Conservation (phyloP, 202 grass and related monocot species). For the Setaria italica region DNA sequence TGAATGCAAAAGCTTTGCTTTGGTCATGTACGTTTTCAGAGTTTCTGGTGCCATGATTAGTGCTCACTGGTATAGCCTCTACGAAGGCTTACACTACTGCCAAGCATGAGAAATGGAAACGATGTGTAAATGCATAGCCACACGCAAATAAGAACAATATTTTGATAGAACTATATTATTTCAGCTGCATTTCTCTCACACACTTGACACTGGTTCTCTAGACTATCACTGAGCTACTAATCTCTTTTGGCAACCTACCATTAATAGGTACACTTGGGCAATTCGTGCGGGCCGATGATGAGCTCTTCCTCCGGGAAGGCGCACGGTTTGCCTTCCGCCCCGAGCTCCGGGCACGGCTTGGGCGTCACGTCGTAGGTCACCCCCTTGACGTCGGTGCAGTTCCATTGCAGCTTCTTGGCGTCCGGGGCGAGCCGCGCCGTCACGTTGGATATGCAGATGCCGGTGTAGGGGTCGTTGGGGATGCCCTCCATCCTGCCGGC, state of each 20-base stretch:
- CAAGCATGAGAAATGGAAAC: background rate
- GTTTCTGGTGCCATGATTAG: background rate
- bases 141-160: background rate
- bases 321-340: slow-evolving; percentile 46
- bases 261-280: slow-evolving; percentile 56
- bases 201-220: background rate
- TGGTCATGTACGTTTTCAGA: background rate
- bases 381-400: slow-evolving; percentile 84
- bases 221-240: background rate
- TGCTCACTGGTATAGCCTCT: background rate
- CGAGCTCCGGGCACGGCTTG: slow-evolving; percentile 62
- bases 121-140: background rate
- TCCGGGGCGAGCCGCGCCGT: slow-evolving; percentile 52
- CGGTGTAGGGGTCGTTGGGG: slow-evolving; percentile 75
- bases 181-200: background rate
- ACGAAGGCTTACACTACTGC: background rate
- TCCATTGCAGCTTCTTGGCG: slow-evolving; percentile 82
- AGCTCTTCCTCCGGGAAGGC: slow-evolving; percentile 66
- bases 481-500: slow-evolving; percentile 83
- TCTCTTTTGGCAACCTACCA: too few species aligned
- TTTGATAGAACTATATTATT: slow-evolving; percentile 29
- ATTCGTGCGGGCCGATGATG: slow-evolving; percentile 40
- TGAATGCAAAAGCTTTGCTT: slow-evolving; percentile 36
- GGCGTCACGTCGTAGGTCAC: slow-evolving; percentile 59
- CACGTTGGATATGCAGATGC: slow-evolving; percentile 94